Base-by-base conservation (phyloP, 306 rosid genomes). In the Rosa lucieae region DNA sequence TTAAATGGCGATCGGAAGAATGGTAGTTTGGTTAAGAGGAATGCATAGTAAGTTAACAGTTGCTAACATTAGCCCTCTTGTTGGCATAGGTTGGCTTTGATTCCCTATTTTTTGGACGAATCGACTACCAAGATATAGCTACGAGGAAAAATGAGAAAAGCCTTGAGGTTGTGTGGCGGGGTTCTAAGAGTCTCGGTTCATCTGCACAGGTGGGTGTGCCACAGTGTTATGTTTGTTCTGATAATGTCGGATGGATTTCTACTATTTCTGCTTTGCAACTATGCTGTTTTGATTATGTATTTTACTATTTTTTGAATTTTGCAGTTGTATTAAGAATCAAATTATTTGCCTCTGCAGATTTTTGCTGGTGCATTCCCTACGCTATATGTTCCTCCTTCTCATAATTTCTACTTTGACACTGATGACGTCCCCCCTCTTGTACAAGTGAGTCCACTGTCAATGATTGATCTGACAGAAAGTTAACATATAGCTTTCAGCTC, bases 311-410 rank as follows among this genome's bases (percentile, higher is more conserved):
- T 40, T 40, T 40, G 44, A 40, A 40, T 5, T 40, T 40, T 6
- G 8, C 44, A 40, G 5, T 4, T 6, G 5, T 40, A 40, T 10
- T 9, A 40, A n/a, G 13, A 42, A 35, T 77, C 66, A 77, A 48
- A 15, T 8, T 40, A 6, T 56, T 74, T 56, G 46, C 37, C 37
- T 2, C 37, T 32, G 37, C 37, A 32, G 95, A 88, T 92, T 72
- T 92, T 92, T 81, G 69, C 97, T 67, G 97, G 89, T n/a, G 89
- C 89, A 13, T 92, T 92, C 73, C 95, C 97, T 11, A 40, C 1
- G 71, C 85, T 82, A 82, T 92, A 92, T 82, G 97, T 85, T 58
- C 97, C 97, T 86, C 97, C 96, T 13, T 72, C 56, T 63, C 69
- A 55, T 67, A 79, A 82, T 58, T 92, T 90, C 84, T 83, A 86